These are phyloP conservation scores for Barbarea vulgaris DNA, from an alignment of 345 rosid genomes.

Conservation along the genomic window DNA sequence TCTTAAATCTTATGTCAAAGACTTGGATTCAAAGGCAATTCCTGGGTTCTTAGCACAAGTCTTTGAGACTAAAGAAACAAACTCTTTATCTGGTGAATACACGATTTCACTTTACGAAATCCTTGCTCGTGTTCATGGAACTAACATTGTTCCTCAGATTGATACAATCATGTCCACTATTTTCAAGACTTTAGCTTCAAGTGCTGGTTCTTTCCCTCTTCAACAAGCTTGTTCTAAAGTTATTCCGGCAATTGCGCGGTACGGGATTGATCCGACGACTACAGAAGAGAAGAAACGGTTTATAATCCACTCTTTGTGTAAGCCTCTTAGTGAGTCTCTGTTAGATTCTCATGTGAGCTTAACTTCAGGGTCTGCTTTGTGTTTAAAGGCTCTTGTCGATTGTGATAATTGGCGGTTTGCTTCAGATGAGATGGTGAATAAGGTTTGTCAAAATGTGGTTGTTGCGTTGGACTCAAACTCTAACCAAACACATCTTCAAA, in stretches of 20 bases:
- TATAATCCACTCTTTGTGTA: conserved; percentile 80
- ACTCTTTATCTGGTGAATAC: conserved; percentile 82
- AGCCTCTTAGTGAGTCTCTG: conserved; percentile 82
- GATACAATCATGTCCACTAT: conserved; percentile 84
- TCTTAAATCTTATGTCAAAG: conserved; percentile 80
- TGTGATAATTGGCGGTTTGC: conserved; percentile 91
- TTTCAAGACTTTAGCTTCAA: conserved; percentile 81
- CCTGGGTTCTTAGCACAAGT: conserved; percentile 88
- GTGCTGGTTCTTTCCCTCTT: conserved; percentile 93
- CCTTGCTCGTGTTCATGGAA: conserved; percentile 95
- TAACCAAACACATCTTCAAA: conserved; percentile 71
- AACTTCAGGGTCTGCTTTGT: conserved; percentile 86
- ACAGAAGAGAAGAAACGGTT: conserved; percentile 69
- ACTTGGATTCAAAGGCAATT: conserved; percentile 87
- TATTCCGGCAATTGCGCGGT: conserved; percentile 86
- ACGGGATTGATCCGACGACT: conserved; percentile 78
- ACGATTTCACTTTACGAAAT: conserved; percentile 92
- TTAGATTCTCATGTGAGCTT: conserved; percentile 79
- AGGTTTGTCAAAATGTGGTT: conserved; percentile 83
- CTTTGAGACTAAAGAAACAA: conserved; percentile 91
- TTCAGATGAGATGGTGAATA: conserved; percentile 87
- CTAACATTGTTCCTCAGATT: conserved; percentile 87
- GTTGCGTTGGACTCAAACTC: conserved; percentile 83
- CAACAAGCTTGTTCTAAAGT: conserved; percentile 98
- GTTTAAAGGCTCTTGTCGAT: conserved; percentile 86